Conservation (phyloP, 2,329 filamentous ascomycete genomes). For the Trichoderma sp. region DNA sequence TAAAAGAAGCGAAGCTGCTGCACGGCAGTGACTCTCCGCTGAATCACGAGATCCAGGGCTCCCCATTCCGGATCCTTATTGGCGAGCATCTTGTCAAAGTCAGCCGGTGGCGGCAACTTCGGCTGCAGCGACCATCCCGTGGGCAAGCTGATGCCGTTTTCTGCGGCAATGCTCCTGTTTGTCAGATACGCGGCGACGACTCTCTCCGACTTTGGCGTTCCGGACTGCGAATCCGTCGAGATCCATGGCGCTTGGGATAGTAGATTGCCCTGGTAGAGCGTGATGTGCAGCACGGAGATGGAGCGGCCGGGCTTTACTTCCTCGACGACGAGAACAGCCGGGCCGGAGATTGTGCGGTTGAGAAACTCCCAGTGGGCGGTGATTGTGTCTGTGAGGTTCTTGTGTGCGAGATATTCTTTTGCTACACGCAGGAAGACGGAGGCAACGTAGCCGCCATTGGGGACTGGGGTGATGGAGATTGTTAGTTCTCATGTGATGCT, state of each 20-base stretch:
- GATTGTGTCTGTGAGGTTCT: conserved; percentile 41
- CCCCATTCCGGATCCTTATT: conserved; percentile 36
- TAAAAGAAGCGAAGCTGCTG: conserved; percentile 36
- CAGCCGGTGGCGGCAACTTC: conserved; percentile 26
- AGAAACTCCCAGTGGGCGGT: conserved; percentile 46
- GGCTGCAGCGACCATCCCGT: conserved; percentile 31
- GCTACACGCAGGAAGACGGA: conserved; percentile 42
- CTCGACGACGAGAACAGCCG: conserved; percentile 41
- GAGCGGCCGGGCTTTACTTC: conserved; percentile 45
- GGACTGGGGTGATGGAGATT: conserved; percentile 34
- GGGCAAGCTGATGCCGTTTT: conserved; percentile 35
- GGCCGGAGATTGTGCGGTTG: conserved; percentile 40
- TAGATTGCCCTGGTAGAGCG: conserved; percentile 44
- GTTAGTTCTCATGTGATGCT: not conserved
- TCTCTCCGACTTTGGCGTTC: conserved; percentile 32
- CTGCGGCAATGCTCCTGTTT: conserved; percentile 36
- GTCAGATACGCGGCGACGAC: conserved; percentile 45
- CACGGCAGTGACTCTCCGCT: conserved; percentile 30
- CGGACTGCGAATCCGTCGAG: conserved; percentile 22
- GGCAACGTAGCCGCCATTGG: conserved; percentile 50
- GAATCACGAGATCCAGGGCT: conserved; percentile 20
- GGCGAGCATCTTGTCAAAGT: conserved; percentile 30
- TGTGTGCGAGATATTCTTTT: conserved; percentile 35
- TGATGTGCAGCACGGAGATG: conserved; percentile 45
- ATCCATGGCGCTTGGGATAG: conserved; percentile 39